phyloP scores from a whole-genome alignment of 208 protist species.

The Acanthamoeba culbertsoni region DNA sequence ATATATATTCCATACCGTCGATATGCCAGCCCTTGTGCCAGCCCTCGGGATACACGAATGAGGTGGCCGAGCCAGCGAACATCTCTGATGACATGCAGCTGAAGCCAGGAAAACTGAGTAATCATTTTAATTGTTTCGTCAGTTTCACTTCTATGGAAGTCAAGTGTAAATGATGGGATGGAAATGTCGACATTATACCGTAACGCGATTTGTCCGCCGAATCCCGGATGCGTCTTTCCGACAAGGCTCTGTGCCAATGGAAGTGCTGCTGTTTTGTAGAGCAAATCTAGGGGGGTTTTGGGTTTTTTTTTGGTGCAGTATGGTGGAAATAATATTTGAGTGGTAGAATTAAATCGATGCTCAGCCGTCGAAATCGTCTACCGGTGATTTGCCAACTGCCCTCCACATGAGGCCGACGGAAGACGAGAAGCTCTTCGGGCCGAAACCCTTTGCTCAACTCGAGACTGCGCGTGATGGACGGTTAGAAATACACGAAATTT shows the following conservation, averaged over 20 bases:
- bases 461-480: no score
- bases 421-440: neutral
- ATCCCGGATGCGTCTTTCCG: neutral
- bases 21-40: slow-evolving; percentile 3
- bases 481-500: no score
- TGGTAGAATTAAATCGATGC: no score
- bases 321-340: no score
- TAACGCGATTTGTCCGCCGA: neutral
- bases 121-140: no score
- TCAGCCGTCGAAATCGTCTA: no score
- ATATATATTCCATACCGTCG: neutral
- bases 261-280: slow-evolving; percentile 33
- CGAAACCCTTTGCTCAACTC: neutral
- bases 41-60: neutral
- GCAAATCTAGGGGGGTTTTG: no score
- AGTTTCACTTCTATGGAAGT: neutral
- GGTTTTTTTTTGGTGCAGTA: no score
- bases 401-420: neutral
- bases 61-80: neutral
- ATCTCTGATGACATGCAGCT: neutral
- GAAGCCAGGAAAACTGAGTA: neutral
- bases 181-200: no score
- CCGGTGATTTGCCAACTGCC: slow-evolving; percentile 10
- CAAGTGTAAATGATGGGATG: no score
- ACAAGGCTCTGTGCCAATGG: neutral